phyloP scores from a whole-genome alignment of 371 early-diverging fungal genomes.

The Mortierella sp. region DNA sequence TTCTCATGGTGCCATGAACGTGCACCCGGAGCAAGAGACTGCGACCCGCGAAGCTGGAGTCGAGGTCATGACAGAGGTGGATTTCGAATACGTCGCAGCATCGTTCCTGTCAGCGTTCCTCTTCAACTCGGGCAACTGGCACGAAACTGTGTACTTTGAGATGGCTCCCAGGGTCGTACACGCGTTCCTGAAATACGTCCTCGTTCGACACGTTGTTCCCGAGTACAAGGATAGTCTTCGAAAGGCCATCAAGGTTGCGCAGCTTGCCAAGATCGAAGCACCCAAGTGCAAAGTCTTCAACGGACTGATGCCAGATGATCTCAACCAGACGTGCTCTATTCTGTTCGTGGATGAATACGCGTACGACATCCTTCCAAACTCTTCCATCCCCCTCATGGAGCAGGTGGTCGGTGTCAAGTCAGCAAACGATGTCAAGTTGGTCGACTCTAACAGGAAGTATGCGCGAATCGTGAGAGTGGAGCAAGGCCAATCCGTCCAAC shows the following conservation, averaged over 20 bases:
- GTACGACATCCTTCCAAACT: conserved; percentile 11
- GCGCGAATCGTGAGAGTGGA: conserved; percentile 1
- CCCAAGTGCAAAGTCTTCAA: conserved; percentile 30
- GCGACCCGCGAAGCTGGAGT: background rate
- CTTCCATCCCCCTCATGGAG: conserved; percentile 15
- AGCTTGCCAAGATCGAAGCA: conserved; percentile 17
- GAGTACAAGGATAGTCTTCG: conserved; percentile 22
- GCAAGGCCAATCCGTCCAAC: background rate
- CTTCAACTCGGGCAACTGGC: conserved; percentile 15
- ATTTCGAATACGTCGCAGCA: conserved; percentile 24
- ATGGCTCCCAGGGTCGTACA: conserved; percentile 30
- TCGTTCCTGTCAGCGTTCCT: conserved; percentile 36
- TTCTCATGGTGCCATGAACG: conserved; percentile 34
- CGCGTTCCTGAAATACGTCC: conserved; percentile 31
- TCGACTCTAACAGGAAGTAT: background rate
- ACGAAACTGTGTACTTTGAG: conserved; percentile 21
- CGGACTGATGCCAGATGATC: conserved; percentile 22
- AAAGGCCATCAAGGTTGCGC: conserved; percentile 19
- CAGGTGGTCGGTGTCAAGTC: conserved; percentile 4
- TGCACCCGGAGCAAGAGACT: conserved; percentile 4
- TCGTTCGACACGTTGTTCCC: conserved; percentile 23
- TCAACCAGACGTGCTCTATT: conserved; percentile 15
- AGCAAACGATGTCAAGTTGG: background rate
- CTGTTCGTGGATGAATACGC: conserved; percentile 6
- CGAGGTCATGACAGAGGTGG: conserved; percentile 16